Conservation (phyloP, 202 grass and related monocot species). For the Carex arenaria region DNA sequence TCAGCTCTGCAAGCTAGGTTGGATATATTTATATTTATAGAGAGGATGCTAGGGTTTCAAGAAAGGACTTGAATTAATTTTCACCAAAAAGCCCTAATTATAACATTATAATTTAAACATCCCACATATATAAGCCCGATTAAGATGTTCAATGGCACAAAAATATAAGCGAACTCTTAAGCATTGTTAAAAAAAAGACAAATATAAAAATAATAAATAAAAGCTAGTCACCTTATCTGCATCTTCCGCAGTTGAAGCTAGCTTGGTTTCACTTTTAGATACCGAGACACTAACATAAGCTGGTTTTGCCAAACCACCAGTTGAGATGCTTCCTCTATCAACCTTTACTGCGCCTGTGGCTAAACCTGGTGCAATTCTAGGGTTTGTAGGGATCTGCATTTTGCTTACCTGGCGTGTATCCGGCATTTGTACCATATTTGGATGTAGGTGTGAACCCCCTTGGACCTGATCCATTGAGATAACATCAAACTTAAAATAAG, state of each 20-base stretch:
- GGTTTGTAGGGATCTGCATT: slow-evolving; percentile 69
- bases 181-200: not conserved
- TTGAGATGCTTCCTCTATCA: slow-evolving; percentile 51
- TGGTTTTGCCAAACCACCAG: slow-evolving; percentile 56
- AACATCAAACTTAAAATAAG: not conserved
- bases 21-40: not conserved
- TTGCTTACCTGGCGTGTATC: slow-evolving; percentile 58
- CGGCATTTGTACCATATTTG: slow-evolving; percentile 2
- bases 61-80: slow-evolving; percentile 5
- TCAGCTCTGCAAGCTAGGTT: not conserved
- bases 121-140: not conserved
- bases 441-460: slow-evolving; percentile 7
- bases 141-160: not conserved
- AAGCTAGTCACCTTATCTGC: slow-evolving; percentile 30
- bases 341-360: slow-evolving; percentile 53
- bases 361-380: slow-evolving; percentile 80
- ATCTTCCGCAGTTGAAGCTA: slow-evolving; percentile 39
- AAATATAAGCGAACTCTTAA: slow-evolving; percentile 12
- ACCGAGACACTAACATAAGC: slow-evolving; percentile 73
- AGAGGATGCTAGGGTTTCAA: no score
- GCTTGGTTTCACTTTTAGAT: slow-evolving; percentile 39
- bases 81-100: not conserved
- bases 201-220: slow-evolving; percentile 18
- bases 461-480: slow-evolving; percentile 23
- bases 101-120: not conserved